Conservation (phyloP, 2,329 filamentous ascomycete genomes). For the Colletotrichum sidae region DNA sequence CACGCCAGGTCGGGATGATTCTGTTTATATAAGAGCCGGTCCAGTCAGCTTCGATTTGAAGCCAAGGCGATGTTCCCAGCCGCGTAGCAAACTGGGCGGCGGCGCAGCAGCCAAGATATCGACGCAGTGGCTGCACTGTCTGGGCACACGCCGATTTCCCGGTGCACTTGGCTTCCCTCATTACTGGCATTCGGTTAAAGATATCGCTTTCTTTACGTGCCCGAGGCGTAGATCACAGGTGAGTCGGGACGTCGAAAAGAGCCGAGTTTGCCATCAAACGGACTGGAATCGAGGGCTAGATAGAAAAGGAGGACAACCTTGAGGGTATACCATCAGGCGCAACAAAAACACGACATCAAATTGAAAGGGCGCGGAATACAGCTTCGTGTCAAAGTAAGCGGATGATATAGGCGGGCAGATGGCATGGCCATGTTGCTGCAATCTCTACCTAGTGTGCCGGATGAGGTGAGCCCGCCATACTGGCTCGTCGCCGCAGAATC, state of each 20-base stretch:
- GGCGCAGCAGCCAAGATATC: slow-evolving; percentile 22
- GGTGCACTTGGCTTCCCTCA: background rate
- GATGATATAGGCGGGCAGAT: background rate
- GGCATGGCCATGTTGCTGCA: background rate
- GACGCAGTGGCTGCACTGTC: background rate
- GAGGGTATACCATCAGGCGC: no score
- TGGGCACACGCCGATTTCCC: slow-evolving; percentile 5
- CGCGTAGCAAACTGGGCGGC: slow-evolving; percentile 3
- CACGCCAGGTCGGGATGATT: background rate
- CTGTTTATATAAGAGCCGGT: background rate
- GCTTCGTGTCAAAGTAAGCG: background rate
- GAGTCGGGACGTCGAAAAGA: no score
- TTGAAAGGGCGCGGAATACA: no score
- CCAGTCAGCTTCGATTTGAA: background rate
- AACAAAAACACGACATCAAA: no score
- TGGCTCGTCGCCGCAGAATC: background rate
- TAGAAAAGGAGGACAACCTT: no score
- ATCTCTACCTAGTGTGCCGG: background rate
- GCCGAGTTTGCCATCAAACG: no score
- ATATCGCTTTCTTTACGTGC: background rate
- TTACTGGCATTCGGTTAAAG: background rate
- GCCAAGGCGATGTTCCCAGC: background rate
- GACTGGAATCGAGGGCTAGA: no score
- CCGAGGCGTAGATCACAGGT: background rate
- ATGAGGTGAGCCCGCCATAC: background rate